Conservation (phyloP, 768 basidiomycete species). For the Leccinum sublutescens region DNA sequence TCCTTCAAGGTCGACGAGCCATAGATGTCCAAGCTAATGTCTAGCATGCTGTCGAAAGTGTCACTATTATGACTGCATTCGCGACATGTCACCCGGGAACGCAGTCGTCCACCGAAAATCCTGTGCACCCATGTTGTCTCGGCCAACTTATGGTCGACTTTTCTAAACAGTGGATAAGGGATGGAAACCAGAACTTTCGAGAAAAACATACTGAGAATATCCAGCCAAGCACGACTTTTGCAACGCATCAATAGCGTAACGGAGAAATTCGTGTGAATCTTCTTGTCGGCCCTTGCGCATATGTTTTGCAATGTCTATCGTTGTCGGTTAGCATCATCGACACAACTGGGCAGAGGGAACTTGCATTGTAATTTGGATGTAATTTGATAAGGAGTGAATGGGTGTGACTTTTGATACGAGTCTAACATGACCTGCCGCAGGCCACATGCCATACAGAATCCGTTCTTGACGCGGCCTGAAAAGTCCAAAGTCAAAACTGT, state of each 20-base stretch:
- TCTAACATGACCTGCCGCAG: slow-evolving; percentile 57
- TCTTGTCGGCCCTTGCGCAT: slow-evolving; percentile 92
- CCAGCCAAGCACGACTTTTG: slow-evolving; percentile 82
- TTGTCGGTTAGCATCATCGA: slow-evolving; percentile 7
- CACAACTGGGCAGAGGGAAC: slow-evolving; percentile 23
- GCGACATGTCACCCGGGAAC: slow-evolving; percentile 86
- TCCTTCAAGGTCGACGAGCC: slow-evolving; percentile 60
- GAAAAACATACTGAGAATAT: slow-evolving; percentile 57
- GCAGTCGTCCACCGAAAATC: slow-evolving; percentile 88
- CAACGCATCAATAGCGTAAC: slow-evolving; percentile 88
- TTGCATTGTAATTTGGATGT: slow-evolving; percentile 68
- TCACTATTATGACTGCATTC: slow-evolving; percentile 87
- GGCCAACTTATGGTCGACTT: slow-evolving; percentile 64
- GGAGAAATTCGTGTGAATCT: slow-evolving; percentile 96
- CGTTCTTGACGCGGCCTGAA: slow-evolving; percentile 40
- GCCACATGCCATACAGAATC: slow-evolving; percentile 81
- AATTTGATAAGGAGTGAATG: slow-evolving; percentile 66
- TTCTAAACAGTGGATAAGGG: slow-evolving; percentile 42
- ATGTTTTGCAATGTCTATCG: slow-evolving; percentile 82
- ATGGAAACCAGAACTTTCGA: neutral
- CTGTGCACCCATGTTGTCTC: slow-evolving; percentile 94
- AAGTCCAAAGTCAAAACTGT: slow-evolving; percentile 8
- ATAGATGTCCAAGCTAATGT: slow-evolving; percentile 88
- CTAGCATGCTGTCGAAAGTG: slow-evolving; percentile 93
- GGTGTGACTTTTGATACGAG: slow-evolving; percentile 44